These are phyloP conservation scores for Protomyces macrosporus DNA, from an alignment of 1,139 yeast species.

Conservation along the genomic window DNA sequence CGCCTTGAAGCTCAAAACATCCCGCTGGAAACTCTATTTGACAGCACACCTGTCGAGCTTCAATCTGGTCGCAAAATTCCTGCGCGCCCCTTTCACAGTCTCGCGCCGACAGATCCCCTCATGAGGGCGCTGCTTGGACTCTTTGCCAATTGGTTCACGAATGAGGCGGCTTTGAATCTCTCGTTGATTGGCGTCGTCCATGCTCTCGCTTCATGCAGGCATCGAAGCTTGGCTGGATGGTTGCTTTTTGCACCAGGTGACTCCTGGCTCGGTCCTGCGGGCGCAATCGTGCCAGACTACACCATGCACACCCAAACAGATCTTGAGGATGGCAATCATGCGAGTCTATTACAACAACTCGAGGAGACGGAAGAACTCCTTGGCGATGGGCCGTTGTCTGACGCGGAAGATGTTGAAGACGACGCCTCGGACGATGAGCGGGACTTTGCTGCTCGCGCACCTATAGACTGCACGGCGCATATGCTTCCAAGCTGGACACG, in stretches of 20 bases:
- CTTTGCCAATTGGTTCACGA: constrained; percentile 33
- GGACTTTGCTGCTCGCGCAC: not conserved
- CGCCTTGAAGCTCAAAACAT: not conserved
- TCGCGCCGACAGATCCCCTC: constrained; percentile 32
- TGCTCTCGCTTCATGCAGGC: constrained; percentile 34
- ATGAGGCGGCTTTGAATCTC: constrained; percentile 35
- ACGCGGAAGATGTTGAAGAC: not conserved
- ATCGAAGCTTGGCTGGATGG: constrained; percentile 34
- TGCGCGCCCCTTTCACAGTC: constrained; percentile 23
- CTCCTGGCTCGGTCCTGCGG: not conserved
- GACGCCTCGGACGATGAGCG: not conserved
- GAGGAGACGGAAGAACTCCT: not conserved
- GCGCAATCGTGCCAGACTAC: not conserved
- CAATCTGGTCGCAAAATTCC: not conserved
- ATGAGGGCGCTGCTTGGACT: constrained; percentile 29
- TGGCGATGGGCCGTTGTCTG: not conserved
- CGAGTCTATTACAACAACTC: not conserved
- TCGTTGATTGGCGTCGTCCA: constrained; percentile 34
- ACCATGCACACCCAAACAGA: not conserved
- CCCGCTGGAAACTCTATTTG: not conserved
- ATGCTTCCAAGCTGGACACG: constrained; percentile 2
- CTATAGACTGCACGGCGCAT: not conserved
- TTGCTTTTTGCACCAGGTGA: constrained; percentile 6
- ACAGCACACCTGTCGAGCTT: not conserved
- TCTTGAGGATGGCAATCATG: not conserved